Evolutionary conservation across 2,329 filamentous ascomycete genomes (phyloP).

Genomic region (Colletotrichum sp.): DNA sequence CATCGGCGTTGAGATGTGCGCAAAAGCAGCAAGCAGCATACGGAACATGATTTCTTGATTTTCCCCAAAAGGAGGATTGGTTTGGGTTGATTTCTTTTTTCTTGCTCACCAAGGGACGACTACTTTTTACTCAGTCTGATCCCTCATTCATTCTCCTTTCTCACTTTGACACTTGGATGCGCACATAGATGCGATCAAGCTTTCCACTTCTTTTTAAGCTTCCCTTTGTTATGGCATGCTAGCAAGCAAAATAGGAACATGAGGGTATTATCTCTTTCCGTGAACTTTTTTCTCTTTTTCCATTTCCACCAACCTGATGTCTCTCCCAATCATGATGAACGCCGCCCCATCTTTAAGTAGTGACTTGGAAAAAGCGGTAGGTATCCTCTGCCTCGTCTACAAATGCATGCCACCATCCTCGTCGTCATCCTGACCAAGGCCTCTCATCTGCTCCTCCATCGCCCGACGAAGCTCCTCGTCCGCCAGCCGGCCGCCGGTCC

Average conservation of each 20-base stretch:
- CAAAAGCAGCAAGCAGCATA: slow-evolving; percentile 10
- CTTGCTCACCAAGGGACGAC: background rate
- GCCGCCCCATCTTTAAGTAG: background rate
- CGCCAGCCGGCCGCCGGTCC: slow-evolving; percentile 51
- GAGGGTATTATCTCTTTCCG: slow-evolving; percentile 14
- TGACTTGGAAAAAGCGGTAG: background rate
- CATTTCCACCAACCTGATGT: background rate
- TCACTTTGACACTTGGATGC: background rate
- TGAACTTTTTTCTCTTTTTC: background rate
- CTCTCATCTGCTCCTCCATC: slow-evolving; percentile 59
- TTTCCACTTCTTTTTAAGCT: background rate
- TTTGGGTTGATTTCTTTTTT: background rate
- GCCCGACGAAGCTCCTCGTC: slow-evolving; percentile 64
- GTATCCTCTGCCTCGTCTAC: slow-evolving; percentile 34
- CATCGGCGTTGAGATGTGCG: slow-evolving; percentile 13
- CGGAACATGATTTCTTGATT: background rate
- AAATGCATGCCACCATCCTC: slow-evolving; percentile 65
- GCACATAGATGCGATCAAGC: background rate
- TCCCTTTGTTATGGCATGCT: slow-evolving; percentile 15
- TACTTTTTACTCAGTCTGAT: background rate
- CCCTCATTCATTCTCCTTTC: background rate
- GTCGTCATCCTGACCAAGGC: slow-evolving; percentile 46
- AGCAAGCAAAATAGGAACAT: slow-evolving; percentile 18
- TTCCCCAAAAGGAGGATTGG: background rate
- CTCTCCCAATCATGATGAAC: background rate